Percentiles rank a stretch among this genome's conserved stretches.
These are phyloP conservation scores for Citrus mangshanensis DNA, from an alignment of 345 rosid species.

Conservation along the genomic window DNA sequence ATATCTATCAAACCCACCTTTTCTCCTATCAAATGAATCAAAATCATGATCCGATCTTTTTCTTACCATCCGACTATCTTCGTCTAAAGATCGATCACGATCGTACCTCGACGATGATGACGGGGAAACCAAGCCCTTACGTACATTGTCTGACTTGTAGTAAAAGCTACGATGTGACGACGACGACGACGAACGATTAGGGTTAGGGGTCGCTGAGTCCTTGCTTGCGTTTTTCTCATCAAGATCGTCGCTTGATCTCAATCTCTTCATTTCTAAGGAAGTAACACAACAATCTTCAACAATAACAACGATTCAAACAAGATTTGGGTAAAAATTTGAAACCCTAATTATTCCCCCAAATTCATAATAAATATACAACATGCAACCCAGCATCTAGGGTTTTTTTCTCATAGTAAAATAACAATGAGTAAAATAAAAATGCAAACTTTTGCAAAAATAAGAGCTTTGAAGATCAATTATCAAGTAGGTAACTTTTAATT, in stretches of 20 bases:
- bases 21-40: constrained; percentile 57
- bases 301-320: neutral
- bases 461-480: neutral
- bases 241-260: constrained; percentile 83
- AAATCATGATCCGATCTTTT: constrained; percentile 69
- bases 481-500: neutral
- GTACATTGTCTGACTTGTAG: constrained; percentile 47
- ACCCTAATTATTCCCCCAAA: constrained; percentile 7
- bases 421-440: neutral
- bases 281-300: neutral
- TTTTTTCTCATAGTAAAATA: neutral
- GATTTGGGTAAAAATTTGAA: neutral
- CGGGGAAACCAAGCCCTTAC: constrained; percentile 48
- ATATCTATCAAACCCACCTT: constrained; percentile 59
- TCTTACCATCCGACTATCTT: constrained; percentile 52
- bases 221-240: constrained; percentile 47
- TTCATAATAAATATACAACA: neutral
- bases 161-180: constrained; percentile 57
- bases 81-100: constrained; percentile 54
- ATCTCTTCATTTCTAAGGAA: constrained; percentile 54
- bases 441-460: neutral
- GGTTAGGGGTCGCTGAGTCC: constrained; percentile 39
- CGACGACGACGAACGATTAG: constrained; percentile 51
- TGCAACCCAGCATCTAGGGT: neutral
- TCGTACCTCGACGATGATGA: constrained; percentile 50